Base-by-base conservation (phyloP, 2,329 filamentous ascomycete species). In the Ilyonectria sp. region DNA sequence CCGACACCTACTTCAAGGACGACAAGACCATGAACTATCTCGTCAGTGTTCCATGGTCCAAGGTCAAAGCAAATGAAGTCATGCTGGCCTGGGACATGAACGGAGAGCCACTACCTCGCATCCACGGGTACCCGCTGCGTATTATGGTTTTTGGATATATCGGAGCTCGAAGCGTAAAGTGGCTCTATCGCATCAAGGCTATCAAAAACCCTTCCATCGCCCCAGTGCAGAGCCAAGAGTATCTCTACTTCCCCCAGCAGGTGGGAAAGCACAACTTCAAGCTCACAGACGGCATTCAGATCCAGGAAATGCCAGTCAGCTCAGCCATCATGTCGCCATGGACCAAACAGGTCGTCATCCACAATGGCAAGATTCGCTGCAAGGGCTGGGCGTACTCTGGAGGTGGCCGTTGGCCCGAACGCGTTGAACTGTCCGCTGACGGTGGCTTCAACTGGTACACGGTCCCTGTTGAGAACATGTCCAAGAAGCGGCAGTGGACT, bases 11-110 rank as follows among this genome's bases (percentile, higher is more conserved):
- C 74, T 91, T 93, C 82, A 93, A 93, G 77, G 87, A 90, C 56
- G 84, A 86, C 17, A 80, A 91, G 50, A 84, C 86, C 0, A 88
- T 87, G 80, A 93, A 93, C 77, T 94, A 93, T 72, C 83, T 87
- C 21, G 90, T 93, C 54, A 89, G 85, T 15, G 89, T 93, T 0
- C 91, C 92, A 0, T 91, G 86, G 82, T 85, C 86, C 7, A 93
- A 93, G 78, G 90, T 92, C 53, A 91, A 90, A 70, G 80, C 84
- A 9, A 87, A 91, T 69, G 89, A 93, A 73, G 91, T 93, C 0
- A 82, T 93, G 56, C 82, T 93, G 0, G 89, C 88, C 0, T 93
- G 90, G 90, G 89, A 92, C 73, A 93, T 93, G 91, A 93, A 93
- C 69, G 90, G 87, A 6, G 82, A 91, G 67, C 84, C 84, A 0